Evolutionary conservation across 495 filamentous ascomycete species (phyloP).

Genomic region (Penicillium ochrochloron): DNA sequence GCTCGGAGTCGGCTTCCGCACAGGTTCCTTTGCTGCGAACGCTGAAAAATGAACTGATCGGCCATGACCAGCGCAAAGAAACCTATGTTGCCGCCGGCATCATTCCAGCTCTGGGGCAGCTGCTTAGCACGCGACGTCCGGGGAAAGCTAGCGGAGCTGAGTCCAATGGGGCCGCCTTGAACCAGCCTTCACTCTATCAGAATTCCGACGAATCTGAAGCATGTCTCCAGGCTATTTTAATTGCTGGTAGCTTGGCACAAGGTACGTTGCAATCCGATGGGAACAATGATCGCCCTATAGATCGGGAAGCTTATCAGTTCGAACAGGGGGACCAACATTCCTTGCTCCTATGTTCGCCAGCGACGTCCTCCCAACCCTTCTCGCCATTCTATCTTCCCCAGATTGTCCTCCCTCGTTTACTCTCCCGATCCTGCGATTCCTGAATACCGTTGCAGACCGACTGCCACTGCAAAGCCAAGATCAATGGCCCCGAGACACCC

Average conservation of each 20-base stretch:
- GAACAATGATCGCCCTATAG: neutral
- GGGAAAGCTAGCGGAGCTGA: conserved; percentile 38
- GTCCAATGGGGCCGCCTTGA: conserved; percentile 36
- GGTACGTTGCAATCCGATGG: conserved; percentile 55
- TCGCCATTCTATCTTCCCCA: conserved; percentile 67
- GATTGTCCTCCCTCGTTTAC: conserved; percentile 68
- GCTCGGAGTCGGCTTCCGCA: conserved; percentile 60
- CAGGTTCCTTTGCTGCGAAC: conserved; percentile 68
- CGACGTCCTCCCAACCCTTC: conserved; percentile 64
- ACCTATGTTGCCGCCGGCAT: conserved; percentile 71
- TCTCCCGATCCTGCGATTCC: conserved; percentile 71
- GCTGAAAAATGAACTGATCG: conserved; percentile 88
- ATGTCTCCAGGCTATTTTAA: conserved; percentile 76
- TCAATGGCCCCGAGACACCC: conserved; percentile 46
- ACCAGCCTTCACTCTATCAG: conserved; percentile 21
- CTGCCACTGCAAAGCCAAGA: conserved; percentile 55
- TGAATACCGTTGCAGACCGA: conserved; percentile 74
- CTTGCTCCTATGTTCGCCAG: conserved; percentile 73
- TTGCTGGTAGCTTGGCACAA: conserved; percentile 81
- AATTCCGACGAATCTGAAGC: conserved; percentile 63
- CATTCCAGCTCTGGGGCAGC: conserved; percentile 66
- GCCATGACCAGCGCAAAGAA: conserved; percentile 86
- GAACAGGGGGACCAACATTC: conserved; percentile 78
- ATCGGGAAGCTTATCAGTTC: conserved; percentile 21
- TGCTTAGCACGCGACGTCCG: conserved; percentile 52